Conservation (phyloP, 148 eudicot genomes). For the Nyssa sinensis region DNA sequence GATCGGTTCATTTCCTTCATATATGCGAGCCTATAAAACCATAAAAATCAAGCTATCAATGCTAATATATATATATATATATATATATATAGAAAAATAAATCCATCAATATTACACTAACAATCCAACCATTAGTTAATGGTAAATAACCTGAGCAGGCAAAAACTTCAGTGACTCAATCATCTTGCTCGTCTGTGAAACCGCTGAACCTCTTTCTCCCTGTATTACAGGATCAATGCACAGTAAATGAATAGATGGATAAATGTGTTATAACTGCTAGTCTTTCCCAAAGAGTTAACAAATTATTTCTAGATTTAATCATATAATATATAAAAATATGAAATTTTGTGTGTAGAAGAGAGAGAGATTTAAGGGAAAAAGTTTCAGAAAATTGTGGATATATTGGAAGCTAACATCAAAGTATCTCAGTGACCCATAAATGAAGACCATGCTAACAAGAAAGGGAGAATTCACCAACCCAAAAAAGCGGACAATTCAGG, state of each 20-base stretch:
- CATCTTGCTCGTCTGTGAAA: slow-evolving; percentile 78
- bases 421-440: too few species aligned
- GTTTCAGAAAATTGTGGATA: too few species aligned
- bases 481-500: too few species aligned
- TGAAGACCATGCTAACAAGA: too few species aligned
- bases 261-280: background rate
- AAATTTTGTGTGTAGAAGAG: too few species aligned
- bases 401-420: too few species aligned
- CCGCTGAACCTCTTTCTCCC: slow-evolving; percentile 82
- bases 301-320: background rate
- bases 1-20: slow-evolving; percentile 86
- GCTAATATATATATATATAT: background rate
- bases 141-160: slow-evolving; percentile 67
- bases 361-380: too few species aligned
- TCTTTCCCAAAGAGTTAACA: background rate
- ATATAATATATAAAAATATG: too few species aligned
- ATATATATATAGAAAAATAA: too few species aligned
- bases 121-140: background rate
- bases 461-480: too few species aligned
- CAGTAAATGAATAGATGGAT: background rate
- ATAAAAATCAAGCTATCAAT: slow-evolving; percentile 20
- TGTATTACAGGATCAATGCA: slow-evolving; percentile 28
- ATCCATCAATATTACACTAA: background rate
- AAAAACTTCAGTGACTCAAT: slow-evolving; percentile 80
- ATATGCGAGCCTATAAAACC: slow-evolving; percentile 64